A percentile compares a stretch with the other conserved stretches of the same genome.
phyloP scores from a whole-genome alignment of 225 moss, liverwort and hornwort species.

The Lunularia cruciata region DNA sequence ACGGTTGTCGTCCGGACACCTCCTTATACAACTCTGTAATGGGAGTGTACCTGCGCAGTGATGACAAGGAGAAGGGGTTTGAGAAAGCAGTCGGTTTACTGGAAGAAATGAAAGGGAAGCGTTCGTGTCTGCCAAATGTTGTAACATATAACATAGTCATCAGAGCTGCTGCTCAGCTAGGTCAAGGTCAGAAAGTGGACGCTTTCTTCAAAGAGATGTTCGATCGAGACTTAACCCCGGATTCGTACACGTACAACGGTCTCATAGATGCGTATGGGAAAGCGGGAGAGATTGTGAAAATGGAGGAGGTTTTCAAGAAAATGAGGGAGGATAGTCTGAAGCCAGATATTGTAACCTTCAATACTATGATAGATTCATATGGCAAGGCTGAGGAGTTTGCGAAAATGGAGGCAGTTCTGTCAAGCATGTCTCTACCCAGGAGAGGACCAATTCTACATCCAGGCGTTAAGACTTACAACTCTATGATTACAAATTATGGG shows the following conservation, averaged over 20 bases:
- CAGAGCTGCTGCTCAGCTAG: constrained; percentile 76
- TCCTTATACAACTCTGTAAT: constrained; percentile 91
- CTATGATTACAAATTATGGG: constrained; percentile 73
- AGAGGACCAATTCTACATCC: constrained; percentile 52
- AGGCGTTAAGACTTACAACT: constrained; percentile 69
- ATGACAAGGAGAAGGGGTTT: constrained; percentile 55
- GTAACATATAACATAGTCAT: constrained; percentile 92
- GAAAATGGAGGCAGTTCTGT: constrained; percentile 80
- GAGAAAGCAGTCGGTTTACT: constrained; percentile 58
- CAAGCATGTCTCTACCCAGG: constrained; percentile 34
- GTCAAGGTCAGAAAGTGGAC: constrained; percentile 52
- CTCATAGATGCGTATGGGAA: constrained; percentile 82
- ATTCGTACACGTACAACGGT: constrained; percentile 77
- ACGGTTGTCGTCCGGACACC: constrained; percentile 73
- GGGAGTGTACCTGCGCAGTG: constrained; percentile 59
- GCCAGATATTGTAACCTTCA: constrained; percentile 81
- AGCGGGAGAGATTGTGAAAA: constrained; percentile 58
- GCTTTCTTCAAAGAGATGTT: constrained; percentile 66
- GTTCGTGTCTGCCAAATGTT: constrained; percentile 79
- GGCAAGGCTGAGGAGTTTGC: constrained; percentile 69
- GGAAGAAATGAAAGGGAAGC: constrained; percentile 72
- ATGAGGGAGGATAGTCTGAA: constrained; percentile 70
- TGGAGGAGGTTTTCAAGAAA: constrained; percentile 66
- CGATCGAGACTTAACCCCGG: constrained; percentile 46
- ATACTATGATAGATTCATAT: constrained; percentile 77